Percentiles rank a stretch among this genome's conserved stretches.
These are phyloP conservation scores for Lactifluus echinatus DNA, from an alignment of 768 basidiomycete species.

Conservation along the genomic window DNA sequence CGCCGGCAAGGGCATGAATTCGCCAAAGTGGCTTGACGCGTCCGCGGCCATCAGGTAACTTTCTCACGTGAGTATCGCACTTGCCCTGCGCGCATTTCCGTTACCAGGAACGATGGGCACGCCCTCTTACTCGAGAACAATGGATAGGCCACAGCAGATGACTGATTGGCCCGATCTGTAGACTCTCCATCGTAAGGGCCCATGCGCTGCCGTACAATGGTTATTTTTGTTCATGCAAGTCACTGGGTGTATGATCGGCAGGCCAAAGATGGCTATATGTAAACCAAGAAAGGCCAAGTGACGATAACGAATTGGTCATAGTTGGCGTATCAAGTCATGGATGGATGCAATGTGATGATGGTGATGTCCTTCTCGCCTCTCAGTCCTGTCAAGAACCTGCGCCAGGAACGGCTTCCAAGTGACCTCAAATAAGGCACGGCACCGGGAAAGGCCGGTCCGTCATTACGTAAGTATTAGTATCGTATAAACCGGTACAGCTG, in stretches of 20 bases:
- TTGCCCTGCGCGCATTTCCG: neutral
- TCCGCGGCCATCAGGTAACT: neutral
- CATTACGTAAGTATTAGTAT: neutral
- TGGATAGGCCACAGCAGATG: neutral
- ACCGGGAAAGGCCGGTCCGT: neutral
- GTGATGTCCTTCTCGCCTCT: too few species aligned
- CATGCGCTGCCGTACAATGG: neutral
- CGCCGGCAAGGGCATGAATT: neutral
- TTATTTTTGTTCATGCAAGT: neutral
- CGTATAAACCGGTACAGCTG: constrained; percentile 15
- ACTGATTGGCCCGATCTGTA: neutral
- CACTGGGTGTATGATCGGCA: neutral
- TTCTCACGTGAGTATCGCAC: constrained; percentile 3
- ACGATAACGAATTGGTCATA: constrained; percentile 5
- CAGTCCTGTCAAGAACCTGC: too few species aligned
- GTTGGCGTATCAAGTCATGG: neutral
- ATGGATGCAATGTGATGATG: too few species aligned
- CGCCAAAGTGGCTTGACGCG: constrained; percentile 6
- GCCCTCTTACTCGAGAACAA: neutral
- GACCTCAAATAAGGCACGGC: constrained; percentile 1
- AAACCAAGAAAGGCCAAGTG: neutral
- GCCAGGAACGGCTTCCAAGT: neutral
- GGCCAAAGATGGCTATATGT: neutral
- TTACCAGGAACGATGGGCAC: constrained; percentile 8
- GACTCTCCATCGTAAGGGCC: neutral